Conservation (phyloP, 129 eudicot species). For the Escallonia rubra region DNA sequence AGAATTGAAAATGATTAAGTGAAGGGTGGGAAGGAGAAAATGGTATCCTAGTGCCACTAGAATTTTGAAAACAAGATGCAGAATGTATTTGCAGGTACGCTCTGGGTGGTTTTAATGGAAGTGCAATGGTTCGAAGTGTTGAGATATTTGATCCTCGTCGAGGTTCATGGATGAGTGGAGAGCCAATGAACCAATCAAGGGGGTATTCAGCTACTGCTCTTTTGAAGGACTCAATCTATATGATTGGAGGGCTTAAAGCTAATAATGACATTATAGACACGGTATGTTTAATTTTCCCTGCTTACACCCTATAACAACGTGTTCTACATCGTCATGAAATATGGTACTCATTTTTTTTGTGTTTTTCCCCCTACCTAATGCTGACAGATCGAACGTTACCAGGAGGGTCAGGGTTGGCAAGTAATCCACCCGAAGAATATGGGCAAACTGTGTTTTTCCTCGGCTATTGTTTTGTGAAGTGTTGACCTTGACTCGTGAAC, state of each 20-base stretch:
- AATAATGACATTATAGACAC: conserved; percentile 34
- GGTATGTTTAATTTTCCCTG: conserved; percentile 25
- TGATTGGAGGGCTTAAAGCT: conserved; percentile 56
- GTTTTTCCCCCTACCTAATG: neutral
- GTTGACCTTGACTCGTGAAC: too few species aligned
- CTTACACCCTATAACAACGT: neutral
- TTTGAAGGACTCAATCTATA: conserved; percentile 43
- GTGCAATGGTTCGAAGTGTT: conserved; percentile 37
- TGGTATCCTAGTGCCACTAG: too few species aligned
- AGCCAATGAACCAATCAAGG: conserved; percentile 56
- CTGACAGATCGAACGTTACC: conserved; percentile 69
- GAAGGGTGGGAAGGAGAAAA: neutral
- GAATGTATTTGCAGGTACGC: conserved; percentile 40
- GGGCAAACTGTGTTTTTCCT: conserved; percentile 55
- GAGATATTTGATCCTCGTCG: conserved; percentile 79
- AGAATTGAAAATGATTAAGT: neutral
- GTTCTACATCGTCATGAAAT: neutral
- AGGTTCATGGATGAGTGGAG: conserved; percentile 59
- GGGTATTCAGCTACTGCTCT: conserved; percentile 65
- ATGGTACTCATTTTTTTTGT: neutral
- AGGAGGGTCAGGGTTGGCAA: conserved; percentile 73
- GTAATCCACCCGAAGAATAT: conserved; percentile 31
- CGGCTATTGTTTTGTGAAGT: conserved; percentile 45
- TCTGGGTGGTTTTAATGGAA: conserved; percentile 77
- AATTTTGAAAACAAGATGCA: neutral